Evolutionary conservation across 1,139 yeast species (phyloP).

Genomic region (Kazachstania sp.): DNA sequence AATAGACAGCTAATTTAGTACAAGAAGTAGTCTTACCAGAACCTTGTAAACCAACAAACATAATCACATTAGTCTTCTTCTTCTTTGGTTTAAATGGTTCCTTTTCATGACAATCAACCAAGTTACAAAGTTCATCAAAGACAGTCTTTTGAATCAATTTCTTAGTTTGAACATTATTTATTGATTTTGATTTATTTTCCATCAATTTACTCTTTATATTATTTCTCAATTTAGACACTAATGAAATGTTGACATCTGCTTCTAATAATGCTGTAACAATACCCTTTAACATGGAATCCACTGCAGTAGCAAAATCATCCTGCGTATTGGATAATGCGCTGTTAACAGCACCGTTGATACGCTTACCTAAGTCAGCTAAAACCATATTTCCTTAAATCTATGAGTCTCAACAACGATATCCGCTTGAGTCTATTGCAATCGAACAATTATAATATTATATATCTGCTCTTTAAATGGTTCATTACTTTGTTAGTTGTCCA

Average conservation of each 20-base stretch:
- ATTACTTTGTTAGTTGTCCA: no score
- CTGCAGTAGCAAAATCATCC: slow-evolving; percentile 47
- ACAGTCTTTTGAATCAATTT: slow-evolving; percentile 84
- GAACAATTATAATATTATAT: not conserved
- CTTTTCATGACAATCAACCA: slow-evolving; percentile 60
- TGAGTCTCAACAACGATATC: not conserved
- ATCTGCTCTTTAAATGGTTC: not conserved
- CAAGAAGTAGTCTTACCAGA: slow-evolving; percentile 98
- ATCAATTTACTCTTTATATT: slow-evolving; percentile 55
- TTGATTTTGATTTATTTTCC: slow-evolving; percentile 19
- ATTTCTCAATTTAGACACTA: slow-evolving; percentile 71
- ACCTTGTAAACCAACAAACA: slow-evolving; percentile 98
- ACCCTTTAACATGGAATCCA: slow-evolving; percentile 70
- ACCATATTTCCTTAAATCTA: slow-evolving; percentile 47
- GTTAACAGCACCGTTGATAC: slow-evolving; percentile 71
- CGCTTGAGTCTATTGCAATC: not conserved
- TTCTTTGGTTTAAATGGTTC: slow-evolving; percentile 83
- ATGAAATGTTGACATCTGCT: slow-evolving; percentile 80
- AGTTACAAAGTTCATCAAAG: slow-evolving; percentile 79
- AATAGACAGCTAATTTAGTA: slow-evolving; percentile 91
- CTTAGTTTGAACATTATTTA: slow-evolving; percentile 50
- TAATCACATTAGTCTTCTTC: slow-evolving; percentile 62
- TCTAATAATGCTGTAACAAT: slow-evolving; percentile 85
- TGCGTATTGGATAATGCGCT: slow-evolving; percentile 57
- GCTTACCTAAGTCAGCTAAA: slow-evolving; percentile 85